phyloP scores from a whole-genome alignment of 1,284 basidiomycete genomes.

The Irpex sp. region DNA sequence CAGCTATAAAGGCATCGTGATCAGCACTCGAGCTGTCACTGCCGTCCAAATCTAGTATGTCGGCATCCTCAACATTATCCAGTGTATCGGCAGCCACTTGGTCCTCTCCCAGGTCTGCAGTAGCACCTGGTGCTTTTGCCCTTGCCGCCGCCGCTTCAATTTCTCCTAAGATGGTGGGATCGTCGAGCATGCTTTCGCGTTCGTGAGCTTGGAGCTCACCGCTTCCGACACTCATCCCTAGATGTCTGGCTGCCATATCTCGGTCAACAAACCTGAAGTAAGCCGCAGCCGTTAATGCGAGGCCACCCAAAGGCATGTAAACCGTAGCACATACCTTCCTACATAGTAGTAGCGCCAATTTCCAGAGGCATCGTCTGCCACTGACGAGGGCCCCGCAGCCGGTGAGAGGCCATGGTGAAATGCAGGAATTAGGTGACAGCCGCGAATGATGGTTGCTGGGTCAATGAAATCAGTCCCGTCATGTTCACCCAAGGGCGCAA shows the following conservation, averaged over 20 bases:
- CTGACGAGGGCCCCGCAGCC: neutral
- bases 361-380: neutral
- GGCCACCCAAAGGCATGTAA: too few species aligned
- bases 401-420: neutral
- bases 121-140: too few species aligned
- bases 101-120: too few species aligned
- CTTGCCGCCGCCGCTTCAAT: neutral
- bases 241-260: neutral
- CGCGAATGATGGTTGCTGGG: neutral
- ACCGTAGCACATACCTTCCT: too few species aligned
- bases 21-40: too few species aligned
- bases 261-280: neutral
- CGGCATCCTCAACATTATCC: too few species aligned
- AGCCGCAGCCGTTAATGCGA: too few species aligned
- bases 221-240: neutral
- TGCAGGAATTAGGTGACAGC: neutral
- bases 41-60: too few species aligned
- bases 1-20: too few species aligned
- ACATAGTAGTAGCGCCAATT: neutral
- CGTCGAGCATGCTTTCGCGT: neutral
- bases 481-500: neutral
- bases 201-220: neutral
- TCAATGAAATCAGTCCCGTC: neutral
- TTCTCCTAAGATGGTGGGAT: neutral
- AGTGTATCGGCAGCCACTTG: too few species aligned